Evolutionary conservation across 495 filamentous ascomycete species (phyloP), one percentile per base, ranked within the genome.

Genomic region (Penicillium crystallinum): DNA sequence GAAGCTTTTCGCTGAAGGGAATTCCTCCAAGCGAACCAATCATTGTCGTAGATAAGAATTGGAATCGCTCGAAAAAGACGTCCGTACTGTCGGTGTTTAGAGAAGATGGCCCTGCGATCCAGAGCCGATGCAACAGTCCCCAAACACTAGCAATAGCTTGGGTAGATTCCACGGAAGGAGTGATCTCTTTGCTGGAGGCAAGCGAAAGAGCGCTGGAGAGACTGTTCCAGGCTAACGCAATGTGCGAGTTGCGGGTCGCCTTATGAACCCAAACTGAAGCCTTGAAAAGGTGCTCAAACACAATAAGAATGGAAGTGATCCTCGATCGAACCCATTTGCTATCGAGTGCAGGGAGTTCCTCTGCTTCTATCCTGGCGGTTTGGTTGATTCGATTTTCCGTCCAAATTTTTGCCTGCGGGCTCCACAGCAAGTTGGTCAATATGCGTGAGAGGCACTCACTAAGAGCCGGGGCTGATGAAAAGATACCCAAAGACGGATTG

Each of bases 161-260:
- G 70, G 88, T 88, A 5, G 88, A 85, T 49, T 97, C 91, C 19
- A 78, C 78, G 0, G 89, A 89, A 11, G 91, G 86, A 57, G 90
- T 96, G 49, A 98, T 84, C 63, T 98, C 93, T 68, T 95, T 93
- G 37, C 78, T 84, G 6, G 88, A 88, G 0, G 93, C 91, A 45
- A 84, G 78, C 4, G 85, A 83, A 27, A 97, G 67, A 6, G 88
- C 82, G 11, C 70, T 79, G 14, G 85, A 78, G 23, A 96, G 80
- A 40, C 71, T 76, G 10, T 68, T 64, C 92, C 93, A 97, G 35
- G 92, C 74, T 10, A 66, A 64, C 31, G 73, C 75, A 22, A 82
- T 75, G 23, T 72, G 62, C 2, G 69, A 74, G 19, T 58, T 56
- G 12, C 66, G 61, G 6, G 72, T 59, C 6, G 73, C 73, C 14